These are phyloP conservation scores for Hericium rajendrae DNA, from an alignment of 768 basidiomycete genomes.

Conservation along the genomic window DNA sequence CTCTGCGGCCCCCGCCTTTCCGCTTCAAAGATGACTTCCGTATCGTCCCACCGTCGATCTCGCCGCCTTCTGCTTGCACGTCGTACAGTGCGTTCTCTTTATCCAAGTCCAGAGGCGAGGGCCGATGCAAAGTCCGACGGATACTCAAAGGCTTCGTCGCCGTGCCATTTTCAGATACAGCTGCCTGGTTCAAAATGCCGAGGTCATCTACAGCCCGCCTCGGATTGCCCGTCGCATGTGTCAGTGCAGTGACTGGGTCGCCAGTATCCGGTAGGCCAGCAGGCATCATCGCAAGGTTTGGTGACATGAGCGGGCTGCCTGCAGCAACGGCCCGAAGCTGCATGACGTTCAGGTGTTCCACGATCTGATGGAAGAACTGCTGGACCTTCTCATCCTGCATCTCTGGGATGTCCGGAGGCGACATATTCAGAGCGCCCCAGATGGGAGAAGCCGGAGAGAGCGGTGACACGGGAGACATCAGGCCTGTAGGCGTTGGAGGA, in stretches of 20 bases:
- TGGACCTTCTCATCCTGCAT: conserved; percentile 71
- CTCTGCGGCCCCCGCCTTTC: conserved; percentile 15
- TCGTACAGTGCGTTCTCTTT: conserved; percentile 45
- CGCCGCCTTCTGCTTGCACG: neutral
- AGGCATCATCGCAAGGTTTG: neutral
- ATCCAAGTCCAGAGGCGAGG: conserved; percentile 24
- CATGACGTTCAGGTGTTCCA: conserved; percentile 68
- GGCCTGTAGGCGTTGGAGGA: conserved; percentile 4
- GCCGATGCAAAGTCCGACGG: conserved; percentile 13
- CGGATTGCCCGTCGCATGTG: neutral
- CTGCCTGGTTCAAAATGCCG: conserved; percentile 2
- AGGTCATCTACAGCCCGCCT: conserved; percentile 3
- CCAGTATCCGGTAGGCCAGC: neutral
- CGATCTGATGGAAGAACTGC: conserved; percentile 78
- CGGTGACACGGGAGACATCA: conserved; percentile 16
- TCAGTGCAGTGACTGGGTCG: neutral
- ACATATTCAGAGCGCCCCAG: conserved; percentile 21
- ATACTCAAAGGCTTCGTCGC: conserved; percentile 38
- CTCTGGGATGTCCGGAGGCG: conserved; percentile 52
- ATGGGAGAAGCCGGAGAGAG: conserved; percentile 26
- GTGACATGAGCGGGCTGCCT: conserved; percentile 1
- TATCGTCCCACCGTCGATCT: conserved; percentile 1
- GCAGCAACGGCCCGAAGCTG: conserved; percentile 37
- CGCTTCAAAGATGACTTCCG: conserved; percentile 36
- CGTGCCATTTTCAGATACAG: conserved; percentile 7